Conservation (phyloP, 2,329 filamentous ascomycete genomes). For the Nannizziopsis arthrosporioides region DNA sequence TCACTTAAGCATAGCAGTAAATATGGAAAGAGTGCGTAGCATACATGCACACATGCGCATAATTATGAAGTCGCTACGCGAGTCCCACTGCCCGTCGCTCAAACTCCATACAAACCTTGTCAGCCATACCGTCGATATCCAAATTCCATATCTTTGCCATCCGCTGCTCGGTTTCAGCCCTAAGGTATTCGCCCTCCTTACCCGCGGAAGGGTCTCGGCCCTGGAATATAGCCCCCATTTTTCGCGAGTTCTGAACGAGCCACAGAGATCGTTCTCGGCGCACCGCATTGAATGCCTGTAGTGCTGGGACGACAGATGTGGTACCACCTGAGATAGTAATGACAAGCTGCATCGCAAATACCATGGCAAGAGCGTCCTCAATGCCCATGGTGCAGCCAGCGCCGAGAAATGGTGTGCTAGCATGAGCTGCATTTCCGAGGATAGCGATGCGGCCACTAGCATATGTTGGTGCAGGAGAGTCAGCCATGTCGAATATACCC, state of each 20-base stretch:
- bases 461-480: slow-evolving; percentile 23
- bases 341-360: slow-evolving; percentile 20
- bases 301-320: slow-evolving; percentile 24
- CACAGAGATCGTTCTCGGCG: slow-evolving; percentile 1
- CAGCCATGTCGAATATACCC: slow-evolving; percentile 1
- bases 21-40: too few relatives aligned
- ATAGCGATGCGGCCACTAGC: slow-evolving; percentile 21
- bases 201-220: background rate
- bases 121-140: background rate
- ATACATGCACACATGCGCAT: too few relatives aligned
- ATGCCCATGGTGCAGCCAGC: slow-evolving; percentile 30
- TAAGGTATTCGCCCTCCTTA: background rate
- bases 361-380: slow-evolving; percentile 29
- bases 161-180: background rate
- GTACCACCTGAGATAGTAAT: background rate
- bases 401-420: slow-evolving; percentile 28
- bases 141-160: slow-evolving; percentile 2
- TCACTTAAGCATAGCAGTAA: too few relatives aligned
- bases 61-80: too few relatives aligned
- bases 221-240: slow-evolving; percentile 2
- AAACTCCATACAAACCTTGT: too few relatives aligned
- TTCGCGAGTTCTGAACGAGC: slow-evolving; percentile 2
- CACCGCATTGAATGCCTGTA: background rate
- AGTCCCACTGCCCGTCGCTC: too few relatives aligned
- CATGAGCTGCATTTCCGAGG: slow-evolving; percentile 32